Conservation (phyloP, 2,329 filamentous ascomycete genomes). For the Penicillium polonicum region DNA sequence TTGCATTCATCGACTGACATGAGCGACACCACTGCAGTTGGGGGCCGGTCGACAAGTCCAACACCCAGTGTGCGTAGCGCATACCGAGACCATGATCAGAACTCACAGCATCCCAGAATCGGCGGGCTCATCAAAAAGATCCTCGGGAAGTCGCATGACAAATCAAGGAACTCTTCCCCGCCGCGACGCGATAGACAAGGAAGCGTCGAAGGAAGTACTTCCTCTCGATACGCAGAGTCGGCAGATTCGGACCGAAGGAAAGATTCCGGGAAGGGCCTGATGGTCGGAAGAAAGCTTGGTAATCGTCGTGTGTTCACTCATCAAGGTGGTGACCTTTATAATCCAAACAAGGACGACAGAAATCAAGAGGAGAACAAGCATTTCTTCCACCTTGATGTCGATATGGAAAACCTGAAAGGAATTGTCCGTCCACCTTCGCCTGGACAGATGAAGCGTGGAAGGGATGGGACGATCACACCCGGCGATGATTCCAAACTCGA, state of each 20-base stretch:
- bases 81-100: slow-evolving; percentile 48
- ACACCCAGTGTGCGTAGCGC: slow-evolving; percentile 72
- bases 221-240: slow-evolving; percentile 27
- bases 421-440: slow-evolving; percentile 75
- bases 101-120: slow-evolving; percentile 30
- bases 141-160: slow-evolving; percentile 26
- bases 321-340: slow-evolving; percentile 25
- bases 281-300: slow-evolving; percentile 35
- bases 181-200: slow-evolving; percentile 33
- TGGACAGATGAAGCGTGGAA: slow-evolving; percentile 52
- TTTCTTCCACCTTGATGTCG: slow-evolving; percentile 79
- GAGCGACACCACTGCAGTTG: slow-evolving; percentile 50
- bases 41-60: slow-evolving; percentile 72
- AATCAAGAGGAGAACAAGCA: slow-evolving; percentile 51
- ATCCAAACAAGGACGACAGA: slow-evolving; percentile 23
- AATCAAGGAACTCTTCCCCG: slow-evolving; percentile 36
- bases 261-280: slow-evolving; percentile 36
- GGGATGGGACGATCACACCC: slow-evolving; percentile 35
- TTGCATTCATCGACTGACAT: slow-evolving; percentile 48
- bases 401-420: slow-evolving; percentile 86
- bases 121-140: slow-evolving; percentile 10
- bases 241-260: slow-evolving; percentile 41
- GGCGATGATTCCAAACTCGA: slow-evolving; percentile 23
- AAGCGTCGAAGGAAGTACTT: slow-evolving; percentile 35
- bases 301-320: slow-evolving; percentile 35